Conservation (phyloP, 257 asterid species). For the Lavandula angustifolia region DNA sequence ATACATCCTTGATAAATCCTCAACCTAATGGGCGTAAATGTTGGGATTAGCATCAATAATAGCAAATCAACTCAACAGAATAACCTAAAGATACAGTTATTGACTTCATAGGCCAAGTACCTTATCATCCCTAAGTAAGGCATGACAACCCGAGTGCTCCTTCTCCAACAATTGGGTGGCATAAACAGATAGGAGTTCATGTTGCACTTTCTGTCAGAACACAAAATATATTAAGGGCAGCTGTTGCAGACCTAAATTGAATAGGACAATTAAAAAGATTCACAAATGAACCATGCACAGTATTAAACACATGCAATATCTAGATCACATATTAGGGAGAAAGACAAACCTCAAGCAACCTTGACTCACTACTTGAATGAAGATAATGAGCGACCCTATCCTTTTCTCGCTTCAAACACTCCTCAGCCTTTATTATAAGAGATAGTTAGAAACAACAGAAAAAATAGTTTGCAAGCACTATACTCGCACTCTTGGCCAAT, state of each 20-base stretch:
- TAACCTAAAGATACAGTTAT: conserved; percentile 13
- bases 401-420: conserved; percentile 82
- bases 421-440: conserved; percentile 69
- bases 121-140: conserved; percentile 95
- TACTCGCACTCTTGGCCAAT: background rate
- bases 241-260: background rate
- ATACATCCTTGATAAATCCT: conserved; percentile 94
- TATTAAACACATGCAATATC: conserved; percentile 12
- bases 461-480: background rate
- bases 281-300: background rate
- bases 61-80: conserved; percentile 6
- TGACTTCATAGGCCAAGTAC: conserved; percentile 40
- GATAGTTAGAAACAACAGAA: conserved; percentile 21
- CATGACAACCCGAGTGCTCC: conserved; percentile 98
- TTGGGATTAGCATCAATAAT: conserved; percentile 22
- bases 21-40: conserved; percentile 53
- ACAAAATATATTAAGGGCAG: conserved; percentile 2
- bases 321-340: conserved; percentile 24
- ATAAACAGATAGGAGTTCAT: conserved; percentile 84
- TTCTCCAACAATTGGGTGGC: conserved; percentile 94
- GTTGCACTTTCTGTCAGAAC: conserved; percentile 72
- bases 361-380: conserved; percentile 91
- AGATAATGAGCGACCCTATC: conserved; percentile 95
- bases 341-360: conserved; percentile 89
- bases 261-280: background rate